Base-by-base conservation (phyloP, 2,329 filamentous ascomycete species). In the Graphilbum ipis-grandicollis region DNA sequence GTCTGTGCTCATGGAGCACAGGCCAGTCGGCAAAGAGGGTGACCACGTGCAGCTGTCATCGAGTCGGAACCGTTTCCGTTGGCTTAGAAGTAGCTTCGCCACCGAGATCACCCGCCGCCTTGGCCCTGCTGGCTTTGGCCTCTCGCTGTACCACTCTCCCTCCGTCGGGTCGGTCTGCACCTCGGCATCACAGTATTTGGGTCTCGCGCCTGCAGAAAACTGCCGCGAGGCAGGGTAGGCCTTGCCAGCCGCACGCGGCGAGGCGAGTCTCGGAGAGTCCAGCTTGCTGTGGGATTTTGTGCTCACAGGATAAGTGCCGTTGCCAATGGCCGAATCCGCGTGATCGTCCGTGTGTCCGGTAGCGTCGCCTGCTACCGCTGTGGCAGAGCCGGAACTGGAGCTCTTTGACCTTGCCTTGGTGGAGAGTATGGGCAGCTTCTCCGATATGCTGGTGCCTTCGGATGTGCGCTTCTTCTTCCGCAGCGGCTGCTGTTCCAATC, bases 401-500 rank as follows among this genome's bases (percentile, higher is more conserved):
- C 46, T 50, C 15, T 48, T 52, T 0, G 45, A 37, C 33, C 54
- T 57, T 1, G 47, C 28, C 19, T 44, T 55, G 25, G 23, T 44
- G 26, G 37, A 28, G 4, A 12, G 12, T 9, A 50, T 49, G 9
- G 41, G 44, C 1, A 35, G 33, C 9, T 41, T 38, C 5, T 45
- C 43, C 1, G 34, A 28, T 1, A 33, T 23, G 9, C 44, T 47
- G 4, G 56, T 59, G 5, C 69, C 69, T 44, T 76, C 72, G 0
- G 72, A 75, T 2, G 58, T 53, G 8, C 71, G 64, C 50, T 77
- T 77, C 57, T 76, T 75, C 52, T 77, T 78, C 22, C 65, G 62
- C 0, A 61, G 59, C 2, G 68, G 50, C 23, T 71, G 66, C 48
- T 67, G 68, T 46, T 71, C 72, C 65, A 74, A 71, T 18, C 64